Evolutionary conservation across 106 monocot species (phyloP).

Genomic region (Allium fistulosum): DNA sequence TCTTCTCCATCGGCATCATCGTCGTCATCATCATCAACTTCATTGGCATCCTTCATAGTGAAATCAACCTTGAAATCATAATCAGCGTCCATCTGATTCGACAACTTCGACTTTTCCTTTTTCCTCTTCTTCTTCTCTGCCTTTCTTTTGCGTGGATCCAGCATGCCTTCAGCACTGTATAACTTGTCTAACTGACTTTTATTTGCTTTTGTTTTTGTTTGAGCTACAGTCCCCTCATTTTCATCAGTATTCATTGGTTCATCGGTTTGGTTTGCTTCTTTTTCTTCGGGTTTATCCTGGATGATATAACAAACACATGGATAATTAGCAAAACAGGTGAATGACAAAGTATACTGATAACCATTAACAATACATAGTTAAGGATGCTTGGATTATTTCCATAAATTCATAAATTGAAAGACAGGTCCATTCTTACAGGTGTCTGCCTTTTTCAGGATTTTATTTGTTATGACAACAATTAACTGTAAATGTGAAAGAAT

Average conservation of each 20-base stretch:
- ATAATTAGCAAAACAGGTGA: not conserved
- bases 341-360: too few relatives aligned
- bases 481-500: too few relatives aligned
- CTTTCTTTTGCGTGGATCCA: conserved; percentile 57
- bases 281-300: conserved; percentile 29
- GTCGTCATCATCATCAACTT: conserved; percentile 5
- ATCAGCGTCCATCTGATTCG: conserved; percentile 70
- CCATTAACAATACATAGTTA: too few relatives aligned
- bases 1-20: conserved; percentile 16
- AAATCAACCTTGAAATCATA: conserved; percentile 94
- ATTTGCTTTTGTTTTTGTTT: conserved; percentile 24
- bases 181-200: conserved; percentile 62
- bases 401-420: too few relatives aligned
- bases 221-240: conserved; percentile 14
- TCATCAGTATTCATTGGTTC: conserved; percentile 26
- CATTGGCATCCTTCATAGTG: conserved; percentile 16
- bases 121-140: conserved; percentile 63
- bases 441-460: too few relatives aligned
- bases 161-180: conserved; percentile 76
- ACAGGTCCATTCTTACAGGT: too few relatives aligned
- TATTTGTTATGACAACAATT: too few relatives aligned
- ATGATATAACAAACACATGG: not conserved
- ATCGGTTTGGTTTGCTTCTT: conserved; percentile 19
- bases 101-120: conserved; percentile 35
- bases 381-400: too few relatives aligned